Conservation (phyloP, 225 moss, liverwort and hornwort species). For the Lunularia cruciata region DNA sequence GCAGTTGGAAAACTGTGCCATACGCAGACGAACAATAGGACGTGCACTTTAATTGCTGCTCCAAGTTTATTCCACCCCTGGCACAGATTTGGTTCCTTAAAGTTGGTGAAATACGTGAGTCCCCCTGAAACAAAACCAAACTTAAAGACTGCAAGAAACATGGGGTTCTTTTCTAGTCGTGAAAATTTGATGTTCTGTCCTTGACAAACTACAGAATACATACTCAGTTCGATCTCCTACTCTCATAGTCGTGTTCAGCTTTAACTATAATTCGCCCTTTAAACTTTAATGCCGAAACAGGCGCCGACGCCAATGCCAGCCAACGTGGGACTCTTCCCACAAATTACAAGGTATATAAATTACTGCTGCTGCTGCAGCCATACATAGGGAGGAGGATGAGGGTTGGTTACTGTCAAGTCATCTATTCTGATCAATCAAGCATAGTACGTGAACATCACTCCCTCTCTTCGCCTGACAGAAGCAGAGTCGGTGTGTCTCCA, state of each 20-base stretch:
- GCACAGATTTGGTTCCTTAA: background rate
- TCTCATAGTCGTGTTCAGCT: slow-evolving; percentile 3
- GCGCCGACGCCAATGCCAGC: background rate
- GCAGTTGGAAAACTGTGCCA: background rate
- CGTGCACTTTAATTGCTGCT: background rate
- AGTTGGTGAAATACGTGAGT: background rate
- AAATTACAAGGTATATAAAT: too few species aligned
- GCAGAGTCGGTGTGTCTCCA: too few species aligned
- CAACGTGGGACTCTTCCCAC: background rate
- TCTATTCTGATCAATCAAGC: too few species aligned
- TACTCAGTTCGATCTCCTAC: background rate
- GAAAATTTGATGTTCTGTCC: background rate
- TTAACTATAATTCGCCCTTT: background rate
- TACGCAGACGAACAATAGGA: background rate
- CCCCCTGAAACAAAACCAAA: background rate
- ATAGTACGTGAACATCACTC: too few species aligned
- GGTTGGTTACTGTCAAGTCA: too few species aligned
- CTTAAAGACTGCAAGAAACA: background rate
- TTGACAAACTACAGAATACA: background rate
- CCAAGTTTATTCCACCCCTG: background rate
- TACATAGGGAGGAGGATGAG: too few species aligned
- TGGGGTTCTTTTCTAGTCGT: background rate
- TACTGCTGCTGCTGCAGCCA: too few species aligned
- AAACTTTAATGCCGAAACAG: background rate
- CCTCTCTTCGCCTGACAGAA: too few species aligned